Evolutionary conservation across 2,329 filamentous ascomycete genomes (phyloP), one percentile per base, ranked within the genome.

Genomic region (Apiospora phragmitis): DNA sequence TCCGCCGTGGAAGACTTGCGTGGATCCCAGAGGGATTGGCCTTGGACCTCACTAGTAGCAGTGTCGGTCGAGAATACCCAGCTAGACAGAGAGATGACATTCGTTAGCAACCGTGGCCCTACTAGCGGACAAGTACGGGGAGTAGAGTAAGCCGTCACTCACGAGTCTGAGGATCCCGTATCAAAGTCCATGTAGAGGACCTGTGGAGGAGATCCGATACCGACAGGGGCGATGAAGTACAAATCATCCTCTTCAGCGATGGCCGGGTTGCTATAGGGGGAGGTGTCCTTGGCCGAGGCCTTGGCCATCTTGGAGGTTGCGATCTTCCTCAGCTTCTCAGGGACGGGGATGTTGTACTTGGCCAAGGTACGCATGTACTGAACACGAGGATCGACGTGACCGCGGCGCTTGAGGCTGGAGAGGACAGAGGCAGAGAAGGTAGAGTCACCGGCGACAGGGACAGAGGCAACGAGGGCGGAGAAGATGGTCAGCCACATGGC

Each of bases 91-190:
- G 43, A 43, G 32, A 71, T 18, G 62, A 49, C 21, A 14, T 38
- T 62, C 1, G 21, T 62, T 38, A 62, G 32, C 32, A 62, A 38
- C 1, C 14, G 18, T 32, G 21, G 3, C 2, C 14, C 29, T n/a
- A 38, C 32, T 62, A 62, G 55, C 9, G 32, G 21, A 18, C 18
- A 14, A 3, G 2, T 4, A 62, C 8, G 2, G 3, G 6, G 32
- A 14, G 11, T 11, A 38, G 49, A 55, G 55, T 21, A 62, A 5
- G 55, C 11, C 9, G 9, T n/a, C 4, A 89, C 92, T 88, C 87
- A 96, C 91, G 87, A 80, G 71, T 89, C 87, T 12, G 84, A 81
- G 9, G 87, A 89, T 14, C 87, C 87, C 2, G 86, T 88, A 73
- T 88, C 87, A 32, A 88, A 74, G n/a, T 86, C 83, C 55, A 88